Evolutionary conservation across 2,329 filamentous ascomycete genomes (phyloP).

Genomic region (Sporothrix pallida): DNA sequence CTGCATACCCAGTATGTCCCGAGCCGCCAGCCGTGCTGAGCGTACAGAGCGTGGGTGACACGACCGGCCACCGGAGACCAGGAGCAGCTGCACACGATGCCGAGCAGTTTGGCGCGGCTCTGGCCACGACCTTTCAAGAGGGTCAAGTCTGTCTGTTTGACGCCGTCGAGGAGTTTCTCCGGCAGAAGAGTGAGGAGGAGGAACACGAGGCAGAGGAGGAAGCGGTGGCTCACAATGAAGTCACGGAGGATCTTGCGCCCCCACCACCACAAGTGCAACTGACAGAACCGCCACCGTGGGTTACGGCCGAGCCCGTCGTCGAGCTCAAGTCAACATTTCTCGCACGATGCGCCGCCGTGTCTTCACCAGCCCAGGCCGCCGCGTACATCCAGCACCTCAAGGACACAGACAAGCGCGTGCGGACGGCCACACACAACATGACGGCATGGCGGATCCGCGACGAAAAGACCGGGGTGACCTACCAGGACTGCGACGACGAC

Average conservation of each 20-base stretch:
- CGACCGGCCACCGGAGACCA: constrained; percentile 49
- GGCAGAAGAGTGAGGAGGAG: constrained; percentile 38
- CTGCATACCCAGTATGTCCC: constrained; percentile 68
- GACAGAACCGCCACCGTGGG: constrained; percentile 64
- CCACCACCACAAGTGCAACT: not conserved
- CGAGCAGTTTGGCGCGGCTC: constrained; percentile 68
- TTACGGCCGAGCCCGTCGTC: constrained; percentile 71
- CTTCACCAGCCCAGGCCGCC: constrained; percentile 72
- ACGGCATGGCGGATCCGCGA: constrained; percentile 83
- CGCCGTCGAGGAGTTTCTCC: constrained; percentile 75
- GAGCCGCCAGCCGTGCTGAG: constrained; percentile 74
- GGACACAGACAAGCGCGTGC: constrained; percentile 79
- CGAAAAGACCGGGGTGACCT: constrained; percentile 59
- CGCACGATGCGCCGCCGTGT: constrained; percentile 74
- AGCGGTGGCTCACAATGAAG: constrained; percentile 35
- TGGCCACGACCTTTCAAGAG: constrained; percentile 70
- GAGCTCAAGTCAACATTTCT: constrained; percentile 91
- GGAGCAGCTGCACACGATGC: constrained; percentile 76
- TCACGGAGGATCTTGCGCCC: constrained; percentile 38
- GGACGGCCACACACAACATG: constrained; percentile 93
- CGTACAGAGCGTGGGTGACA: constrained; percentile 75
- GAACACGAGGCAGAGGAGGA: constrained; percentile 30
- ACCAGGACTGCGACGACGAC: constrained; percentile 95
- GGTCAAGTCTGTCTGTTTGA: constrained; percentile 89
- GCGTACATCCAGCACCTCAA: constrained; percentile 76